phyloP scores from a whole-genome alignment of 2,329 filamentous ascomycete species.

The Didymella pomorum region DNA sequence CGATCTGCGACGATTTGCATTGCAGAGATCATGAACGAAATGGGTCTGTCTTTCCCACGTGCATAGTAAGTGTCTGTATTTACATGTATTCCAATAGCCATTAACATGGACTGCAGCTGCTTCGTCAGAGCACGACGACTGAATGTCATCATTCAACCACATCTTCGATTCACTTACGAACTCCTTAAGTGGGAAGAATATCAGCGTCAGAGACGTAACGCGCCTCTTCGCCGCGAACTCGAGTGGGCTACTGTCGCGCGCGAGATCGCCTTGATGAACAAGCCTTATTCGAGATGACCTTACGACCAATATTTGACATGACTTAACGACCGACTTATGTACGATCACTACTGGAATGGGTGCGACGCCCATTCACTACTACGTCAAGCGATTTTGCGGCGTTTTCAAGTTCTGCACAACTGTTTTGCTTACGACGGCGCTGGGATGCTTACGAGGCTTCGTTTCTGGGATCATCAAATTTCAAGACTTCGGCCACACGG shows the following conservation, averaged over 20 bases:
- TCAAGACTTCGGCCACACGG: constrained; percentile 28
- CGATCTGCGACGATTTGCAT: constrained; percentile 97
- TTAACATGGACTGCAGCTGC: constrained; percentile 62
- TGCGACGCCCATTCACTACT: constrained; percentile 11
- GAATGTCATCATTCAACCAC: constrained; percentile 98
- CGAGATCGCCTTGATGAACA: constrained; percentile 95
- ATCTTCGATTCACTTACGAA: constrained; percentile 91
- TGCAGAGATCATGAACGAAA: constrained; percentile 91
- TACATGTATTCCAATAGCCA: not conserved
- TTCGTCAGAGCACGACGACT: constrained; percentile 90
- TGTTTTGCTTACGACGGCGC: constrained; percentile 3
- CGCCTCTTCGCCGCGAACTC: constrained; percentile 74
- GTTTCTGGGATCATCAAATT: constrained; percentile 15
- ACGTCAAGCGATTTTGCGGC: constrained; percentile 15
- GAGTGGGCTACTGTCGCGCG: constrained; percentile 90
- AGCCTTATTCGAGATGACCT: constrained; percentile 79
- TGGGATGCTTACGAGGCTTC: constrained; percentile 14
- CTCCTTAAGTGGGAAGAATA: constrained; percentile 94
- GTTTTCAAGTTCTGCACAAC: constrained; percentile 7
- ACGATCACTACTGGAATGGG: constrained; percentile 28
- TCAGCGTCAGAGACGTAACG: constrained; percentile 65
- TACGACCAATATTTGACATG: constrained; percentile 23
- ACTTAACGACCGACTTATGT: constrained; percentile 36
- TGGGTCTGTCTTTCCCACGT: constrained; percentile 82
- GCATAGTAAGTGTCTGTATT: constrained; percentile 70